A percentile compares a stretch with the other conserved stretches of the same genome.
These are phyloP conservation scores for Anthracocystis panici-leucophaei DNA, from an alignment of 1,284 basidiomycete genomes.

Conservation along the genomic window DNA sequence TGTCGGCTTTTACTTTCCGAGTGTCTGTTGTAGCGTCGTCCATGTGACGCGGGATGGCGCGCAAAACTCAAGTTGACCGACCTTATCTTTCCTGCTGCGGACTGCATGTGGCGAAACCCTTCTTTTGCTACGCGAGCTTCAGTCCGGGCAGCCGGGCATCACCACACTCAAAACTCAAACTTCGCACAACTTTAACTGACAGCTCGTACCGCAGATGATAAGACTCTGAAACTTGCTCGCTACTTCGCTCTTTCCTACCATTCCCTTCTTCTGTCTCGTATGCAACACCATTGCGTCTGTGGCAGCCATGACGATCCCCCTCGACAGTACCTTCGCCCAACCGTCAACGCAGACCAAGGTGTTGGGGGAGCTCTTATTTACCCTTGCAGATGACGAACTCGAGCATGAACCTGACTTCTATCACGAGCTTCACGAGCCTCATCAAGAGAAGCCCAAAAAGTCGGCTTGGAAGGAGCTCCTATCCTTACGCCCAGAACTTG, in stretches of 20 bases:
- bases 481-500: conserved; percentile 23
- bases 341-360: neutral
- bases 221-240: neutral
- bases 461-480: conserved; percentile 28
- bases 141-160: conserved; percentile 11
- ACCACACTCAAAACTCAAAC: neutral
- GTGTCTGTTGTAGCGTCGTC: neutral
- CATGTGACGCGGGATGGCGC: neutral
- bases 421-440: conserved; percentile 20
- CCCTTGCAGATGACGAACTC: conserved; percentile 23
- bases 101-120: too few relatives aligned
- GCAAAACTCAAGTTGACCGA: conserved; percentile 1
- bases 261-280: neutral
- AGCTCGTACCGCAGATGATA: conserved; percentile 3
- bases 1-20: too few relatives aligned
- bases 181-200: neutral
- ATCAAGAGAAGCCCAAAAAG: conserved; percentile 28
- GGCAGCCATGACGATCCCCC: conserved; percentile 11
- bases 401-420: conserved; percentile 29
- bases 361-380: conserved; percentile 34
- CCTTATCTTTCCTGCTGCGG: conserved; percentile 4
- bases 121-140: too few relatives aligned
- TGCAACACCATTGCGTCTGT: neutral
- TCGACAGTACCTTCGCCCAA: neutral
- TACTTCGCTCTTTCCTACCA: neutral